phyloP scores from a whole-genome alignment of 2,329 filamentous ascomycete genomes.

The Stylonectria norvegica region DNA sequence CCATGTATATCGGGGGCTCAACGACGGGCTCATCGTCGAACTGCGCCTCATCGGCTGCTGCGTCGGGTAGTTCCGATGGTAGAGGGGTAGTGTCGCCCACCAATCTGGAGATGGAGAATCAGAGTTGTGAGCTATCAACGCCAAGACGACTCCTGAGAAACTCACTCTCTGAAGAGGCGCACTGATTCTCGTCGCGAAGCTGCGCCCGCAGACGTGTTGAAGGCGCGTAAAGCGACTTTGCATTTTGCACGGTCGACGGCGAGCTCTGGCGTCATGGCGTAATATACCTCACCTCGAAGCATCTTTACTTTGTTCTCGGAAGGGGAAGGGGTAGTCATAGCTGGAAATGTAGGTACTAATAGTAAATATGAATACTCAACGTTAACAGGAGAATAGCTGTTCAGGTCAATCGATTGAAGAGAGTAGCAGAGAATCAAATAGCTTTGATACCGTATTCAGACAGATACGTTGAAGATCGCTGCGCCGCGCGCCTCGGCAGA shows the following conservation, averaged over 20 bases:
- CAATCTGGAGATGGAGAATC: conserved; percentile 20
- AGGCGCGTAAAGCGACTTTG: conserved; percentile 56
- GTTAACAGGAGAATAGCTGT: too few relatives aligned
- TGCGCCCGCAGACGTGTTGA: conserved; percentile 60
- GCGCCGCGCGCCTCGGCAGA: too few relatives aligned
- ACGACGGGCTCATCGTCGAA: conserved; percentile 66
- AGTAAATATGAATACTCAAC: too few relatives aligned
- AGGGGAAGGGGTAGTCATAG: background rate
- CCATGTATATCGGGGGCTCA: conserved; percentile 65
- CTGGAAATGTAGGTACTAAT: background rate
- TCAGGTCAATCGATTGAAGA: too few relatives aligned
- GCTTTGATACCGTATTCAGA: too few relatives aligned
- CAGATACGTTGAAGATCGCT: too few relatives aligned
- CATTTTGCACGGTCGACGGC: conserved; percentile 61
- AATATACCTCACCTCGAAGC: conserved; percentile 67
- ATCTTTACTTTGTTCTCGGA: conserved; percentile 39
- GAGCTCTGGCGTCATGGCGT: conserved; percentile 68
- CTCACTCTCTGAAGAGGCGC: conserved; percentile 70
- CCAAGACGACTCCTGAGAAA: conserved; percentile 12
- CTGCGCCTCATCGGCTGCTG: conserved; percentile 60
- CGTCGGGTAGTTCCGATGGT: conserved; percentile 48
- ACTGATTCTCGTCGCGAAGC: conserved; percentile 56
- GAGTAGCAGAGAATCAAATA: too few relatives aligned
- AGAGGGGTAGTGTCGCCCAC: conserved; percentile 61
- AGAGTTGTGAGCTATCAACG: conserved; percentile 48